These are phyloP conservation scores for Poa pratensis DNA, from an alignment of 176 grass and related monocot species.

Conservation along the genomic window DNA sequence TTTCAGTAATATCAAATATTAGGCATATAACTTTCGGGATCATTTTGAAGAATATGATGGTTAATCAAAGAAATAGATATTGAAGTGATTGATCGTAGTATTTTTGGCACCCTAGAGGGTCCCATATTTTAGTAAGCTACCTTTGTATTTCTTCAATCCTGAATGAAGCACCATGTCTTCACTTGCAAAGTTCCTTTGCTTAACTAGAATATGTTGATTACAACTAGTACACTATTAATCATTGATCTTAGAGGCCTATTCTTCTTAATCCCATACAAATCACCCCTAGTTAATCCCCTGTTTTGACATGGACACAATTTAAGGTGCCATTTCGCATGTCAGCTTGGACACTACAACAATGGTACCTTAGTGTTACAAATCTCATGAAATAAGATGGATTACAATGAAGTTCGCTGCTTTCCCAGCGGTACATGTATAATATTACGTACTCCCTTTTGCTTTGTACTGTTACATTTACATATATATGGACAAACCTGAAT, in stretches of 20 bases:
- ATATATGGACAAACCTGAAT: not conserved
- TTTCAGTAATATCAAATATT: not conserved
- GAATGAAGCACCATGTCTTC: not conserved
- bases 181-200: no score
- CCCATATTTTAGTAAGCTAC: not conserved
- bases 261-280: not conserved
- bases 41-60: not conserved
- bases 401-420: constrained; percentile 8
- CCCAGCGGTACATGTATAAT: not conserved
- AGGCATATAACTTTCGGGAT: not conserved
- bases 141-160: not conserved
- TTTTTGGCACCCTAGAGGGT: not conserved
- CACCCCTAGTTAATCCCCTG: not conserved
- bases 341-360: not conserved
- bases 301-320: not conserved
- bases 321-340: not conserved
- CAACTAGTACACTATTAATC: not conserved
- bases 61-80: not conserved
- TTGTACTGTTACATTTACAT: not conserved
- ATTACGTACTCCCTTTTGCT: not conserved
- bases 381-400: not conserved
- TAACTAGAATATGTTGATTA: not conserved
- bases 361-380: not conserved
- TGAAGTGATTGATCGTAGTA: not conserved
- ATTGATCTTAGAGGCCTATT: not conserved